Conservation (phyloP, 2,329 filamentous ascomycete genomes). For the Exophiala calicioides region DNA sequence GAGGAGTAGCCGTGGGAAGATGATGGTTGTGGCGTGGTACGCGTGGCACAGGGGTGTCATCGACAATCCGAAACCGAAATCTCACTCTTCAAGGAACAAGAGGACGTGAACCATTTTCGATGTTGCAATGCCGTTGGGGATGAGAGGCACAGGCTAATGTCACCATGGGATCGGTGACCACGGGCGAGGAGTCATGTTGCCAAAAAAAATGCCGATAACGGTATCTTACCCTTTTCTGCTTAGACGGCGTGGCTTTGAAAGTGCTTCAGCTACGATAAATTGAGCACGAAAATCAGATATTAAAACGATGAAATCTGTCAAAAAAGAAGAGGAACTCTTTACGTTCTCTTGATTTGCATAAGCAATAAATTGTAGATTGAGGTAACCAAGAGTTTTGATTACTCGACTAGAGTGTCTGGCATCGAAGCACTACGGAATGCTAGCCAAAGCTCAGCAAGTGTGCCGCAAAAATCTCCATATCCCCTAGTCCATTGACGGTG, state of each 20-base stretch:
- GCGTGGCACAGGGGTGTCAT: neutral
- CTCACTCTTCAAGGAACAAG: neutral
- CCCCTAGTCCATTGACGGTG: too few relatives aligned
- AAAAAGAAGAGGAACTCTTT: neutral
- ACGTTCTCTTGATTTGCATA: neutral
- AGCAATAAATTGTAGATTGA: neutral
- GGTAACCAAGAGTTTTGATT: too few relatives aligned
- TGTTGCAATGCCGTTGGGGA: neutral
- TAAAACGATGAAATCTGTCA: conserved; percentile 24
- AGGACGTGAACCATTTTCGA: neutral
- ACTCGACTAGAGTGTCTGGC: too few relatives aligned
- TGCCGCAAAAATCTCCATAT: too few relatives aligned
- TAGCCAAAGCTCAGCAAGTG: too few relatives aligned
- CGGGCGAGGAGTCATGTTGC: conserved; percentile 11
- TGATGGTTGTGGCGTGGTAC: neutral
- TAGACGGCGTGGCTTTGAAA: conserved; percentile 23
- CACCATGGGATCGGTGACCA: conserved; percentile 1
- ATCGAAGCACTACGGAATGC: too few relatives aligned
- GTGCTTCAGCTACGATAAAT: conserved; percentile 23
- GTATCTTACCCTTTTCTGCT: conserved; percentile 14
- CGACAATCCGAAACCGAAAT: neutral
- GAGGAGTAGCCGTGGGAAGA: neutral
- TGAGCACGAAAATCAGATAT: conserved; percentile 18
- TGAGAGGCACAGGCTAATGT: neutral
- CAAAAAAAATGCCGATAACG: conserved; percentile 11